These are phyloP conservation scores for Pistacia atlantica DNA, from an alignment of 345 rosid genomes.

Conservation along the genomic window DNA sequence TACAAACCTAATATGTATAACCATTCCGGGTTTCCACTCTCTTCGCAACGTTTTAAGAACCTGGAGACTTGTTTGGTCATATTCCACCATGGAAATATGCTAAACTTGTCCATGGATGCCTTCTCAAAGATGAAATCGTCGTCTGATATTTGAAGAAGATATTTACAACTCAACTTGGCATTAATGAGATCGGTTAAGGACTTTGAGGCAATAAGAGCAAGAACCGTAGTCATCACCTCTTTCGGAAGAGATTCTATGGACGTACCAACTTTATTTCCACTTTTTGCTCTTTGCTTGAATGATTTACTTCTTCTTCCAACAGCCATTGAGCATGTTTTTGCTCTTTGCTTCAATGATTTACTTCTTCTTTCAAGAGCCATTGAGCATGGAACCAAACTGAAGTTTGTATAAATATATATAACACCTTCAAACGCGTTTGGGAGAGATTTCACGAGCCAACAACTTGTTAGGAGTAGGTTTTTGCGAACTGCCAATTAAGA, in stretches of 20 bases:
- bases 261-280: no score
- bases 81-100: neutral
- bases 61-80: neutral
- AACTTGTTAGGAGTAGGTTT: no score
- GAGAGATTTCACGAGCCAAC: no score
- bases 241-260: neutral
- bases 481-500: neutral
- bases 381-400: no score
- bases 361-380: no score
- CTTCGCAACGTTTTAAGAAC: constrained; percentile 7
- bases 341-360: no score
- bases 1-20: constrained; percentile 1
- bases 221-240: constrained; percentile 11
- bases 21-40: constrained; percentile 7
- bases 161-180: neutral
- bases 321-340: no score
- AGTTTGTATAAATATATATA: no score
- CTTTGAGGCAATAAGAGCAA: neutral
- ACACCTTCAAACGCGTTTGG: no score
- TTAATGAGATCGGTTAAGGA: neutral
- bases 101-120: constrained; percentile 4
- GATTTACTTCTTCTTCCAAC: no score
- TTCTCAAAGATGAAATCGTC: constrained; percentile 11
- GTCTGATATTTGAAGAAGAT: neutral
- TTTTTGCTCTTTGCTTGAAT: no score